A percentile compares a stretch with the other conserved stretches of the same genome.
These are phyloP conservation scores for Dicorynia guianensis DNA, from an alignment of 306 rosid species.

Conservation along the genomic window DNA sequence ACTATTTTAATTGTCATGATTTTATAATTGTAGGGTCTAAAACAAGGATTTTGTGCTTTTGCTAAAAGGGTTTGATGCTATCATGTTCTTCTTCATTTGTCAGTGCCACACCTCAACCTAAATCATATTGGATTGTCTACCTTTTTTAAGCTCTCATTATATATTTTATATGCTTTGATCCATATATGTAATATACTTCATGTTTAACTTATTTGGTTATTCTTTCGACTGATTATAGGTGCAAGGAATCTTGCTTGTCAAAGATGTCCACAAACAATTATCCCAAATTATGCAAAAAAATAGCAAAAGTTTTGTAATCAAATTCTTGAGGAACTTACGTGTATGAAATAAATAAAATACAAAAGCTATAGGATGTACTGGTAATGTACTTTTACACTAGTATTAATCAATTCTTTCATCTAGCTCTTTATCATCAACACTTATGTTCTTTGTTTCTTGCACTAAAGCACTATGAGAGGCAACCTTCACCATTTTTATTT, in stretches of 20 bases:
- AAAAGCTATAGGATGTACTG: constrained; percentile 19
- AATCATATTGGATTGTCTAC: too few species aligned
- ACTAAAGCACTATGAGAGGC: constrained; percentile 37
- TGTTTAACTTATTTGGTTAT: constrained; percentile 29
- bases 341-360: constrained; percentile 31
- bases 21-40: too few species aligned
- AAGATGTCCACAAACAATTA: constrained; percentile 87
- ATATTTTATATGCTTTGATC: too few species aligned
- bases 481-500: constrained; percentile 17
- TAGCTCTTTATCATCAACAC: constrained; percentile 24
- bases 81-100: too few species aligned
- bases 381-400: constrained; percentile 83
- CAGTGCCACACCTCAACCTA: too few species aligned
- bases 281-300: constrained; percentile 88
- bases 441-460: constrained; percentile 29
- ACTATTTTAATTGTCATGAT: too few species aligned
- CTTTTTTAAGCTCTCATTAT: too few species aligned
- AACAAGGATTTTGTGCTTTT: too few species aligned
- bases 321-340: constrained; percentile 34
- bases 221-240: constrained; percentile 64
- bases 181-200: too few species aligned
- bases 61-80: too few species aligned
- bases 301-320: constrained; percentile 74
- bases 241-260: constrained; percentile 90
- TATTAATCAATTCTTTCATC: constrained; percentile 51